phyloP scores from a whole-genome alignment of 2,329 filamentous ascomycete genomes.

The Neophaeococcomyces mojaviensis region DNA sequence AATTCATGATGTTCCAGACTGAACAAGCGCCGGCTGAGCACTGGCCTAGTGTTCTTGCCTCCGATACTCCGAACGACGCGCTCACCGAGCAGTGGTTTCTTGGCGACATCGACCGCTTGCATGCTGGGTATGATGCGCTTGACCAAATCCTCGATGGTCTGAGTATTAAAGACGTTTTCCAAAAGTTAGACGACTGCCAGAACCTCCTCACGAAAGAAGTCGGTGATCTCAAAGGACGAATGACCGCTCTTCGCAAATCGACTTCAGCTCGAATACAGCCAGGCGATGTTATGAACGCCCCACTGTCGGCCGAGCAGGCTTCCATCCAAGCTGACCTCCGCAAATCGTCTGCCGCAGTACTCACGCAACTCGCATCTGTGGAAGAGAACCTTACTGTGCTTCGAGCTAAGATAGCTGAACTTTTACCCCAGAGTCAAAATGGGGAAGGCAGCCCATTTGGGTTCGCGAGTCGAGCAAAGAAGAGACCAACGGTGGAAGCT shows the following conservation, averaged over 20 bases:
- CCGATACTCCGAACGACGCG: conserved; percentile 56
- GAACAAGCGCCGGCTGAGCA: conserved; percentile 44
- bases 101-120: conserved; percentile 65
- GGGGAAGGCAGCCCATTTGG: conserved; percentile 29
- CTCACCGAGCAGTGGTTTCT: conserved; percentile 68
- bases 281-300: conserved; percentile 59
- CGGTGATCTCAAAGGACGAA: conserved; percentile 63
- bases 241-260: conserved; percentile 71
- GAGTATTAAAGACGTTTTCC: conserved; percentile 59
- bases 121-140: conserved; percentile 58
- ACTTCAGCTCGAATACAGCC: conserved; percentile 63
- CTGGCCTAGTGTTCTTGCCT: conserved; percentile 34
- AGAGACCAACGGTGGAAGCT: conserved; percentile 78
- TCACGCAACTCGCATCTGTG: conserved; percentile 65
- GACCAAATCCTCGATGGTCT: conserved; percentile 58
- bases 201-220: conserved; percentile 61
- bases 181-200: conserved; percentile 61
- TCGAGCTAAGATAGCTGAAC: conserved; percentile 65
- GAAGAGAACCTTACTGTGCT: conserved; percentile 76
- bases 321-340: conserved; percentile 78
- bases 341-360: conserved; percentile 64
- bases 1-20: conserved; percentile 46
- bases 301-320: conserved; percentile 76
- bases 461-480: conserved; percentile 29
- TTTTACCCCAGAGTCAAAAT: conserved; percentile 43